Evolutionary conservation across 768 basidiomycete genomes (phyloP).

Genomic region (Mycena olivaceomarginata): DNA sequence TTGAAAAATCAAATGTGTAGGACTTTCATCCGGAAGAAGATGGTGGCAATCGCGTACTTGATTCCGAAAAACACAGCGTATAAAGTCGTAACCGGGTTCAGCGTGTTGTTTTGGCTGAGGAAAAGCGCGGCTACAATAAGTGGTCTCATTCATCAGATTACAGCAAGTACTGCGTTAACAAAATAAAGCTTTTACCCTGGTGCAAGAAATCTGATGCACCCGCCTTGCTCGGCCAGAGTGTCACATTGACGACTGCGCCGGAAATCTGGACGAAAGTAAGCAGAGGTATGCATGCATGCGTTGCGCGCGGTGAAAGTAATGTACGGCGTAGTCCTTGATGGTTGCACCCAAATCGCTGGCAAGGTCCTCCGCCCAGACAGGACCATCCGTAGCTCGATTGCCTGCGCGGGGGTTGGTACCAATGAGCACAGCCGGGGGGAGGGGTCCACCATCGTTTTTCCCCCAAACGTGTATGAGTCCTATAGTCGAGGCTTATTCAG

Average conservation of each 20-base stretch:
- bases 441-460: conserved; percentile 67
- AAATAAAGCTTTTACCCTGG: conserved; percentile 59
- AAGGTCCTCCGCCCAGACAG: conserved; percentile 70
- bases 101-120: conserved; percentile 62
- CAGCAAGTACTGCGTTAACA: not conserved
- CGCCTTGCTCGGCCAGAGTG: conserved; percentile 72
- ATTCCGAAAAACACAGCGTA: conserved; percentile 75
- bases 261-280: conserved; percentile 53
- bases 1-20: conserved; percentile 25
- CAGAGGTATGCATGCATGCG: not conserved
- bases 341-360: conserved; percentile 63
- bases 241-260: conserved; percentile 67
- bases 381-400: conserved; percentile 70
- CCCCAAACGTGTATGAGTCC: conserved; percentile 76
- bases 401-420: conserved; percentile 67
- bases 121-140: conserved; percentile 60
- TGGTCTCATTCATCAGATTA: not conserved
- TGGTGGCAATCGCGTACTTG: conserved; percentile 59
- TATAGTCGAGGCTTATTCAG: not conserved
- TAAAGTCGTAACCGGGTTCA: conserved; percentile 68
- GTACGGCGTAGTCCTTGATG: conserved; percentile 72
- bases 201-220: conserved; percentile 67
- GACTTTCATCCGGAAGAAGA: not conserved
- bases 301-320: conserved; percentile 31
- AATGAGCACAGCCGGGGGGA: conserved; percentile 64